These are phyloP conservation scores for Lachnellula subtilissima DNA, from an alignment of 2,329 filamentous ascomycete genomes.

Conservation along the genomic window DNA sequence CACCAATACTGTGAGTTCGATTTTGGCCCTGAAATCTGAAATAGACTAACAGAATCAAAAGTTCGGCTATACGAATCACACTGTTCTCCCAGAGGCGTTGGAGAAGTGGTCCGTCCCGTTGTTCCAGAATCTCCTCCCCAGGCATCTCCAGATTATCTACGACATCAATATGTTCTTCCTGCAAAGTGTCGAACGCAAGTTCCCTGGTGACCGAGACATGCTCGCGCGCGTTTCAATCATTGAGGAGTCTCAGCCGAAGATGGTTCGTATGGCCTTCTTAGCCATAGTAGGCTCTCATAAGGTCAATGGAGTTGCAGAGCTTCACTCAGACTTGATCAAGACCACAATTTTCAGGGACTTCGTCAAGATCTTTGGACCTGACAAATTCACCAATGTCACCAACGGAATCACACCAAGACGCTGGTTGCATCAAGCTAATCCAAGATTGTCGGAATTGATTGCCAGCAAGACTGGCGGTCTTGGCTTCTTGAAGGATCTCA, in stretches of 20 bases:
- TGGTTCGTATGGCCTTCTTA: slow-evolving; percentile 95
- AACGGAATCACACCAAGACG: slow-evolving; percentile 95
- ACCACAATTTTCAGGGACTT: slow-evolving; percentile 99
- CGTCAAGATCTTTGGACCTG: slow-evolving; percentile 85
- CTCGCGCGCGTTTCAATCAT: slow-evolving; percentile 90
- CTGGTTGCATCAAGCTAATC: slow-evolving; percentile 98
- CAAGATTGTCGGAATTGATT: slow-evolving; percentile 84
- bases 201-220: slow-evolving; percentile 85
- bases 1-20: slow-evolving; percentile 52
- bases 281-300: slow-evolving; percentile 98
- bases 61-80: slow-evolving; percentile 98
- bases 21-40: not conserved
- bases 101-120: slow-evolving; percentile 98
- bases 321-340: slow-evolving; percentile 97
- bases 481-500: slow-evolving; percentile 86
- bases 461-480: slow-evolving; percentile 80
- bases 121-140: slow-evolving; percentile 85
- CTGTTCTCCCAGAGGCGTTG: slow-evolving; percentile 89
- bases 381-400: slow-evolving; percentile 98
- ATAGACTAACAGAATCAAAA: slow-evolving; percentile 11
- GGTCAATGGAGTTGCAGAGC: slow-evolving; percentile 95
- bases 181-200: slow-evolving; percentile 81
- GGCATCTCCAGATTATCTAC: slow-evolving; percentile 95
- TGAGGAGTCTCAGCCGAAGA: slow-evolving; percentile 93
- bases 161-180: slow-evolving; percentile 96